Evolutionary conservation across 768 basidiomycete species (phyloP).

Genomic region (Terana coerulea): DNA sequence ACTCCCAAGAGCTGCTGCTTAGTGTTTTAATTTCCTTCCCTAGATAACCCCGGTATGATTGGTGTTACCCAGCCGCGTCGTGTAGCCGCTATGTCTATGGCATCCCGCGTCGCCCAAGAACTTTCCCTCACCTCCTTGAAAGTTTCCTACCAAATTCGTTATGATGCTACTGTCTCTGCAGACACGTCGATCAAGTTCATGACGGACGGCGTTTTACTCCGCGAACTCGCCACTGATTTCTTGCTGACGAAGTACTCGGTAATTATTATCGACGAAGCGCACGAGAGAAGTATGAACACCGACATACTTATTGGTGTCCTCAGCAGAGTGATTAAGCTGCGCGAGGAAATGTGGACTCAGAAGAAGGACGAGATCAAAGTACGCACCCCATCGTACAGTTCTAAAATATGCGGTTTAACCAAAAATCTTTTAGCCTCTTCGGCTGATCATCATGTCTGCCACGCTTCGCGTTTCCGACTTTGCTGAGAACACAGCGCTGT

Average conservation of each 20-base stretch:
- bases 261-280: slow-evolving; percentile 96
- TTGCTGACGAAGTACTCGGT: slow-evolving; percentile 92
- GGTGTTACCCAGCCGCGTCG: slow-evolving; percentile 96
- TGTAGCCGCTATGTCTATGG: slow-evolving; percentile 97
- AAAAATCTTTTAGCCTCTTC: slow-evolving; percentile 56
- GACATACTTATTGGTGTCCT: slow-evolving; percentile 96
- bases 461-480: slow-evolving; percentile 94
- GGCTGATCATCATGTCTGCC: slow-evolving; percentile 98
- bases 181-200: slow-evolving; percentile 97
- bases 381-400: slow-evolving; percentile 8
- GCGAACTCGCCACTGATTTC: slow-evolving; percentile 91
- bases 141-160: slow-evolving; percentile 97
- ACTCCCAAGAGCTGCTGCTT: not conserved
- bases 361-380: slow-evolving; percentile 72
- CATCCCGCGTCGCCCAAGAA: slow-evolving; percentile 88
- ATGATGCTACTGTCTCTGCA: slow-evolving; percentile 89
- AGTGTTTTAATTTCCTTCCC: not conserved
- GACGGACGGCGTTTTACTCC: slow-evolving; percentile 96
- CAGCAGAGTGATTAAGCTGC: slow-evolving; percentile 86
- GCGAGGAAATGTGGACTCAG: slow-evolving; percentile 87
- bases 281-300: slow-evolving; percentile 97
- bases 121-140: slow-evolving; percentile 76
- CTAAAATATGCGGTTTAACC: not conserved
- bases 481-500: slow-evolving; percentile 77
- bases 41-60: slow-evolving; percentile 97